phyloP scores from a whole-genome alignment of 2,329 filamentous ascomycete genomes.

The Beauveria sp. region DNA sequence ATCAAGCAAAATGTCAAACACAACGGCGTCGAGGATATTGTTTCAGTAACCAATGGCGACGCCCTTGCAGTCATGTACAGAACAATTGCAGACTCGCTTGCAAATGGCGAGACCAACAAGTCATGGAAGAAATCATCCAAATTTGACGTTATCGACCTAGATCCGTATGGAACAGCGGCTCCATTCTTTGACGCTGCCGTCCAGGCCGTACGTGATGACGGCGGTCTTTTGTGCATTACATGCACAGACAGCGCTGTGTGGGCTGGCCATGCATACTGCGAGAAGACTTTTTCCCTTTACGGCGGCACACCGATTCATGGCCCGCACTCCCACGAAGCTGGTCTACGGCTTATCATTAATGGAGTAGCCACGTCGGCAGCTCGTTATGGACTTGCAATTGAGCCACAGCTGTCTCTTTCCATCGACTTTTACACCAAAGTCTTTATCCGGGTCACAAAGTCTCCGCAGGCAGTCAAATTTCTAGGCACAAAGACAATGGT shows the following conservation, averaged over 20 bases:
- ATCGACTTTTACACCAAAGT: conserved; percentile 93
- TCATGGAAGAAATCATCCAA: conserved; percentile 37
- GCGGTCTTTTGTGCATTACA: conserved; percentile 86
- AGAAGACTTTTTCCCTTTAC: conserved; percentile 92
- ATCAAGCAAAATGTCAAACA: conserved; percentile 81
- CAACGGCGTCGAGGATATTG: conserved; percentile 65
- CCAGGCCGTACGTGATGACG: conserved; percentile 74
- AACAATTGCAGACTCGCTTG: conserved; percentile 47
- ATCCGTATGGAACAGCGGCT: conserved; percentile 90
- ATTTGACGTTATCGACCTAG: conserved; percentile 93
- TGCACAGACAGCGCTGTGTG: conserved; percentile 96
- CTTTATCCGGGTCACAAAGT: conserved; percentile 75
- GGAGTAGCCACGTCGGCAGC: conserved; percentile 73
- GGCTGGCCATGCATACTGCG: conserved; percentile 86
- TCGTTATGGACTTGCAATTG: conserved; percentile 79
- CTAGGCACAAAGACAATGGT: conserved; percentile 87
- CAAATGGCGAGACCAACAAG: conserved; percentile 32
- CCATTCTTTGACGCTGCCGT: conserved; percentile 89
- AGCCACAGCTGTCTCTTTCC: conserved; percentile 84
- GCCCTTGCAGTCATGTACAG: conserved; percentile 89
- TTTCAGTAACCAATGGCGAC: conserved; percentile 70
- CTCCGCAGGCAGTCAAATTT: conserved; percentile 82
- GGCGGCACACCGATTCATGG: conserved; percentile 85
- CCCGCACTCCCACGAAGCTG: conserved; percentile 78
- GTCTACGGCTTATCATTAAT: conserved; percentile 78